phyloP scores from a whole-genome alignment of 495 filamentous ascomycete genomes.

The Penicillium cosmopolitanum region DNA sequence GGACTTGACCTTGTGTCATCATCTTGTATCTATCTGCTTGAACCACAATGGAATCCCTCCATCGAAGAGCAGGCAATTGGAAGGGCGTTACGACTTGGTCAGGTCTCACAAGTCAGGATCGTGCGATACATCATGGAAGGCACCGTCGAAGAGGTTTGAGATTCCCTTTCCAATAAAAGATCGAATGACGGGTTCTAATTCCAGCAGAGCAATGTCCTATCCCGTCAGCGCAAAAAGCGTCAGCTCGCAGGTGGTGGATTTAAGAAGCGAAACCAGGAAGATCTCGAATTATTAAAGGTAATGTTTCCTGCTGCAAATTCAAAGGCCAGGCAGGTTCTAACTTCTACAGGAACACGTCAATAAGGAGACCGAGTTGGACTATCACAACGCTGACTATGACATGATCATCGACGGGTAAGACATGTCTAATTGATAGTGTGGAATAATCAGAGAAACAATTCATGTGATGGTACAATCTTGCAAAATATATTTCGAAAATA shows the following conservation, averaged over 20 bases:
- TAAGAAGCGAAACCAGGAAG: not conserved
- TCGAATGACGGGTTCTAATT: not conserved
- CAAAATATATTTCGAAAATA: no score
- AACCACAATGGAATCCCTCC: constrained; percentile 16
- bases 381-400: not conserved
- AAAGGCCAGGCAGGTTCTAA: not conserved
- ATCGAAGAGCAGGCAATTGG: constrained; percentile 15
- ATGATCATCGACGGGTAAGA: not conserved
- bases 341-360: not conserved
- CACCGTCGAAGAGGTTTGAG: constrained; percentile 7
- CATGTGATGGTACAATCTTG: no score
- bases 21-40: constrained; percentile 10
- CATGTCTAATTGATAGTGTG: no score
- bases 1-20: constrained; percentile 8
- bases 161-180: not conserved
- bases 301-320: not conserved
- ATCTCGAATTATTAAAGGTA: not conserved
- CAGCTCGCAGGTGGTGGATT: constrained; percentile 1
- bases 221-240: not conserved
- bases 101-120: constrained; percentile 2
- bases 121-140: constrained; percentile 10
- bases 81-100: constrained; percentile 10
- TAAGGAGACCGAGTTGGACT: not conserved
- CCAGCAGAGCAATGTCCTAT: constrained; percentile 2
- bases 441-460: no score